Conservation (phyloP, 23 red algal genomes). For the Gracilaria gracilis region DNA sequence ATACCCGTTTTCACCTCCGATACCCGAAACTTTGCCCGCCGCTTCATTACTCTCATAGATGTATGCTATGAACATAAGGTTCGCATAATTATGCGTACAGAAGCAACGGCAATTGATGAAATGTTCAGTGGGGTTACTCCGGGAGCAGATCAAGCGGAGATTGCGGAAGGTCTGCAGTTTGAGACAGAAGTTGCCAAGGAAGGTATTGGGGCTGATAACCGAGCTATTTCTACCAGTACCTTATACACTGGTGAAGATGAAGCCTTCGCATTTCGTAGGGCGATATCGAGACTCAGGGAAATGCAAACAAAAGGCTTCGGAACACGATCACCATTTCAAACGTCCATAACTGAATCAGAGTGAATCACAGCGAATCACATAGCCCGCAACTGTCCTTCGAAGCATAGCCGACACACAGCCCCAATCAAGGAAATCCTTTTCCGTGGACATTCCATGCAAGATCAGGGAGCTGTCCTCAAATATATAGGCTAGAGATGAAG, state of each 20-base stretch:
- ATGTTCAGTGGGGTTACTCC: constrained; percentile 67
- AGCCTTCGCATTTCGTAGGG: constrained; percentile 64
- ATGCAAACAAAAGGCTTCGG: constrained; percentile 65
- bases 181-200: constrained; percentile 68
- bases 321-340: constrained; percentile 26
- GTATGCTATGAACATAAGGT: constrained; percentile 89
- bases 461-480: too few relatives aligned
- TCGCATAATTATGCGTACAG: constrained; percentile 59
- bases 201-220: constrained; percentile 64
- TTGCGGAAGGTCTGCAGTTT: constrained; percentile 75
- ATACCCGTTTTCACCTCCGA: constrained; percentile 78
- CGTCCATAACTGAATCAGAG: background rate
- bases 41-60: constrained; percentile 95
- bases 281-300: constrained; percentile 71
- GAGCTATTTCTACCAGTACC: constrained; percentile 34
- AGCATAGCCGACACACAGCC: background rate
- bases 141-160: constrained; percentile 15
- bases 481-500: too few relatives aligned
- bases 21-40: constrained; percentile 85
- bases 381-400: background rate
- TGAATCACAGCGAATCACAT: background rate
- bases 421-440: too few relatives aligned
- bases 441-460: too few relatives aligned
- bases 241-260: constrained; percentile 78
- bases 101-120: constrained; percentile 37